Percentiles rank a stretch among this genome's conserved stretches.
phyloP scores from a whole-genome alignment of 352 stramenopile species.

The Phytophthora niederhauseri region DNA sequence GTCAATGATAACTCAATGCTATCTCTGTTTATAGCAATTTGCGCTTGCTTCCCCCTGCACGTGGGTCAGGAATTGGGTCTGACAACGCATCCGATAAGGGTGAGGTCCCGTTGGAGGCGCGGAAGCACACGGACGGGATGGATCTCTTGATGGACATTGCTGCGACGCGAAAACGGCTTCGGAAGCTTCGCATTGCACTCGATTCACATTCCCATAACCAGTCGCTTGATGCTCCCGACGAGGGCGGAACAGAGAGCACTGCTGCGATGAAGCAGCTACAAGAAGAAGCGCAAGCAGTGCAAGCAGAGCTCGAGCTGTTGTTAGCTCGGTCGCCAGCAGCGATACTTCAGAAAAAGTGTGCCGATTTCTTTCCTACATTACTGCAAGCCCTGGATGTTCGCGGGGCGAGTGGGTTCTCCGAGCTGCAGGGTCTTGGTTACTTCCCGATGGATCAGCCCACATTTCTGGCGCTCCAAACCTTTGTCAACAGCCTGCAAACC shows the following conservation, averaged over 20 bases:
- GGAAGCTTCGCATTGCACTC: conserved; percentile 50
- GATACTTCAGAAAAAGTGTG: conserved; percentile 37
- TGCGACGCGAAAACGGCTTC: conserved; percentile 41
- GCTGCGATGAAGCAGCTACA: conserved; percentile 12
- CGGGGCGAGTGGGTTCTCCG: conserved; percentile 42
- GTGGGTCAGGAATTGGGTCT: background rate
- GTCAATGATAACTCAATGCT: background rate
- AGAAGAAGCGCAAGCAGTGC: conserved; percentile 16
- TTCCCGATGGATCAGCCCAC: conserved; percentile 57
- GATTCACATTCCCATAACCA: conserved; percentile 22
- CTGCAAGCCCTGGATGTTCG: conserved; percentile 41
- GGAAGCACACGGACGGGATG: conserved; percentile 50
- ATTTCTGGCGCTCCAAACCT: conserved; percentile 59
- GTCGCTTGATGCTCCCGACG: conserved; percentile 3
- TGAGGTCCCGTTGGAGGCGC: background rate
- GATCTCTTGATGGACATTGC: conserved; percentile 51
- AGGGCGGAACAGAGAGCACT: conserved; percentile 4
- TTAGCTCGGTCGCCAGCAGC: conserved; percentile 38
- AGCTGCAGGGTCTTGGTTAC: conserved; percentile 52
- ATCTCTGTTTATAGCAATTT: conserved; percentile 31
- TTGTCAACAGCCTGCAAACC: conserved; percentile 48
- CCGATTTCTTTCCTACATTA: conserved; percentile 51
- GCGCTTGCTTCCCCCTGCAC: conserved; percentile 18
- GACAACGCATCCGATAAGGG: background rate
- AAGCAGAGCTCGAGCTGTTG: conserved; percentile 39